Evolutionary conservation across 495 filamentous ascomycete species (phyloP), one percentile per base, ranked within the genome.

Genomic region (Penicillium cataractarum): DNA sequence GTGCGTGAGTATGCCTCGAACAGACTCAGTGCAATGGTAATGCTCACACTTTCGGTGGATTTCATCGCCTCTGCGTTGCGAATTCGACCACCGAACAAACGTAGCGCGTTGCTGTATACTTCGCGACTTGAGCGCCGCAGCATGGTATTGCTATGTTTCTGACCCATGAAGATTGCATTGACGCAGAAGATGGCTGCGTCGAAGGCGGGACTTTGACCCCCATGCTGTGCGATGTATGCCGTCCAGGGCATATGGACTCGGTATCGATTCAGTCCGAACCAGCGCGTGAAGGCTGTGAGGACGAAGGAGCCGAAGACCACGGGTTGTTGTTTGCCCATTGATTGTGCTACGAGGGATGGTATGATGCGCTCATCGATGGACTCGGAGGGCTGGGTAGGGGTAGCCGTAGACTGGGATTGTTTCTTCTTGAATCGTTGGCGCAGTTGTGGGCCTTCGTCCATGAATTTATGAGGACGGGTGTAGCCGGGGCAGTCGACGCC

Each of bases 41-140:
- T 73, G 63, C 67, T 68, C 2, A 74, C 57, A 9, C 66, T 75
- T 19, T 76, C 71, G 3, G 67, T 56, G 3, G 65, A 66, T 9
- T 63, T 57, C 40, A 71, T 66, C 19, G 53, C 39, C 9, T 29
- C 39, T 24, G 61, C 55, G 42, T 69, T 52, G 31, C 71, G 65
- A 17, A 78, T 66, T 7, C 61, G 51, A 10, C 63, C 58, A 19
- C 72, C 70, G 24, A 78, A 71, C 2, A 71, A 50, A 15, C 70
- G 58, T 24, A 78, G 65, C 12, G 74, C 71, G 31, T 71, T 68
- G 22, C 71, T 74, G 57, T 78, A 78, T 27, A 74, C 63, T 9
- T 71, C 68, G 10, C 57, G 55, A 9, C 71, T 61, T 12, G 73
- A 72, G 13, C 61, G 63, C 35, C 65, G 65, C 2, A 72, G 55